These are phyloP conservation scores for Murraya paniculata DNA, from an alignment of 345 rosid species.

Conservation along the genomic window DNA sequence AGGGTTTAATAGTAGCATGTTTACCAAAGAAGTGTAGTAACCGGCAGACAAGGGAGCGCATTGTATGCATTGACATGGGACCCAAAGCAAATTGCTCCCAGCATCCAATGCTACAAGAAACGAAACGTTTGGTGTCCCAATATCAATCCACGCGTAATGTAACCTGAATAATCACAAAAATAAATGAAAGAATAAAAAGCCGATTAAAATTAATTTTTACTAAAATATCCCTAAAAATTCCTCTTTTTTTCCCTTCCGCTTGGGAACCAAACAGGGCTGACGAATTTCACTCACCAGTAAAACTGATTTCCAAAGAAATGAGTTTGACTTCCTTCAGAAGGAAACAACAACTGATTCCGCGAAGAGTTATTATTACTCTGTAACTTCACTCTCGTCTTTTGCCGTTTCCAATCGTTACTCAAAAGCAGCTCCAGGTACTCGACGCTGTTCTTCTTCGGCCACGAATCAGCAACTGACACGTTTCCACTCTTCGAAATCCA, in stretches of 20 bases:
- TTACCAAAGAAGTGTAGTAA: conserved; percentile 64
- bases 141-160: conserved; percentile 79
- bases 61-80: conserved; percentile 82
- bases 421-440: conserved; percentile 50
- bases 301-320: conserved; percentile 56
- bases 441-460: conserved; percentile 56
- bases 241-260: too few species aligned
- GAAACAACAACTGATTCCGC: conserved; percentile 64
- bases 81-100: conserved; percentile 85
- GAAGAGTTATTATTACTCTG: too few species aligned
- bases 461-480: conserved; percentile 25
- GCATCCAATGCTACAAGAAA: conserved; percentile 86
- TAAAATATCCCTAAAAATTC: too few species aligned
- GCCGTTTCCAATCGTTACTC: conserved; percentile 42
- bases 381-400: too few species aligned
- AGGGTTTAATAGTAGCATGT: not conserved
- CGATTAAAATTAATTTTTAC: too few species aligned
- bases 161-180: conserved; percentile 42
- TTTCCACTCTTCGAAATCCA: conserved; percentile 19
- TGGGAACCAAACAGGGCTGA: not conserved
- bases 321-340: conserved; percentile 82
- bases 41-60: conserved; percentile 72
- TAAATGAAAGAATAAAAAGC: too few species aligned
- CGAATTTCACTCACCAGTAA: conserved; percentile 50
- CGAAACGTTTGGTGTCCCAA: conserved; percentile 74